Conservation (phyloP, 2,329 filamentous ascomycete genomes). For the Diaporthe nobilis region DNA sequence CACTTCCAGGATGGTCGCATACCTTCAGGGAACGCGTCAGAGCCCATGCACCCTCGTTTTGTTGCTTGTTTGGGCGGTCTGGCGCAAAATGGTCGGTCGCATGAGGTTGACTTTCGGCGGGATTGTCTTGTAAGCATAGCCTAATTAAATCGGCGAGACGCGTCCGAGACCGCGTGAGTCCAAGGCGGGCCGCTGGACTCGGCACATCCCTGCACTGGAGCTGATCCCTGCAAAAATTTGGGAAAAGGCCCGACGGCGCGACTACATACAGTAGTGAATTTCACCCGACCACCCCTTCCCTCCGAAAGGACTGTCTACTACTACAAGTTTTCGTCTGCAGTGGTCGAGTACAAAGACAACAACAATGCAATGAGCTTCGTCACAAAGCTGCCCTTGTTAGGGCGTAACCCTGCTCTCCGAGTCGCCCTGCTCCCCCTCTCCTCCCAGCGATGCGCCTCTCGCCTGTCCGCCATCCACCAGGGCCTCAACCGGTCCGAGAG, state of each 20-base stretch:
- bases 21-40: slow-evolving; percentile 11
- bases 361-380: slow-evolving; percentile 42
- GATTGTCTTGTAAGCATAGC: background rate
- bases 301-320: background rate
- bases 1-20: background rate
- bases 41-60: background rate
- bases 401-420: slow-evolving; percentile 29
- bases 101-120: background rate
- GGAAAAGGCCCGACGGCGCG: background rate
- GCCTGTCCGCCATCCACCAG: slow-evolving; percentile 77
- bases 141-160: slow-evolving; percentile 13
- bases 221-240: slow-evolving; percentile 23
- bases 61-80: background rate
- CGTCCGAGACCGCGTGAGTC: slow-evolving; percentile 15
- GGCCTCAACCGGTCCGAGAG: slow-evolving; percentile 68
- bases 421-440: slow-evolving; percentile 29
- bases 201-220: slow-evolving; percentile 20
- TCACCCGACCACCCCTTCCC: background rate
- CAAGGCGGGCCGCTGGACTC: background rate
- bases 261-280: background rate
- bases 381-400: slow-evolving; percentile 36
- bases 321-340: background rate
- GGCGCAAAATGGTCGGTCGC: background rate
- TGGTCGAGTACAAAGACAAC: background rate
- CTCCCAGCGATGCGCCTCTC: slow-evolving; percentile 62